Evolutionary conservation across 2,329 filamentous ascomycete genomes (phyloP), one percentile per base, ranked within the genome.

Genomic region (Alternaria panax): DNA sequence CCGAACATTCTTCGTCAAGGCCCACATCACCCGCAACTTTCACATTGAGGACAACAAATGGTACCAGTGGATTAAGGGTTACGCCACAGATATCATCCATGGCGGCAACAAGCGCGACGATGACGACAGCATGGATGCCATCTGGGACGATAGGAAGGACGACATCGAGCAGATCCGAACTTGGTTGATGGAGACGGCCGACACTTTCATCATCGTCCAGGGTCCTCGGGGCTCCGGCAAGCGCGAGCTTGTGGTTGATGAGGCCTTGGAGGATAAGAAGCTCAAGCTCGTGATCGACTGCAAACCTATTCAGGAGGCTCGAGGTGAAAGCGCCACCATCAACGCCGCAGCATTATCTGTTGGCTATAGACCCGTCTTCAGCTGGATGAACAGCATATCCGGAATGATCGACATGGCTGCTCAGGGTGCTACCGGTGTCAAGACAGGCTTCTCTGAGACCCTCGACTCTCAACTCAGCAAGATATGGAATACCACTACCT

Each of bases 301-400:
- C 82, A 97, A 96, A 75, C 90, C 91, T 1, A 92, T 98, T 11
- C 90, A 94, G 59, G 94, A 98, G 77, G 93, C 94, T 1, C 88
- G 91, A 54, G 93, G 95, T 5, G 95, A 99, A 73, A 89, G 89
- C 7, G 87, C 89, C 3, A 97, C 92, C 0, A 97, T 99, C 70
- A 87, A 87, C 60, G 88, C 90, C 40, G 88, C 95, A 6, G 95
- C 94, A 1, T 81, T 83, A 1, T 88, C 93, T 64, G 93, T 98
- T 48, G 94, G 95, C 8, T 98, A 97, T 75, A 85, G 91, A 8
- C 95, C 95, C 0, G 88, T 99, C 0, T 99, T 99, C 76, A 96
- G 92, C 0, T 98, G 93, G 92, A 91, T 96, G 80, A 97, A 98
- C 78, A 97, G 89, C 72, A 87, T 98, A 66, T 96, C 92, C 79